These are phyloP conservation scores for Trapa bicornis DNA, from an alignment of 345 rosid genomes.

Conservation along the genomic window DNA sequence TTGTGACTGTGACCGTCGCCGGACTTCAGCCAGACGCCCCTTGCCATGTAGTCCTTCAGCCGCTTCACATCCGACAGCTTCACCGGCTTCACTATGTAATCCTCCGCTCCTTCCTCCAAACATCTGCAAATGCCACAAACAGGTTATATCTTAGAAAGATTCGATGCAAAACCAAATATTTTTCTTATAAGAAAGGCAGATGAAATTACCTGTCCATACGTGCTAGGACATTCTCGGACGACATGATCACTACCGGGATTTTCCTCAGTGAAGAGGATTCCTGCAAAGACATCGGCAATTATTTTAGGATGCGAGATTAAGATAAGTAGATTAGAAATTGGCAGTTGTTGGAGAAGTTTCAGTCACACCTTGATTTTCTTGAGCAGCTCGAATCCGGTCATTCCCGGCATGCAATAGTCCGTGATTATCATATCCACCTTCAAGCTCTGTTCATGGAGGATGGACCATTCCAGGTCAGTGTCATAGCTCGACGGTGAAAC, in stretches of 20 bases:
- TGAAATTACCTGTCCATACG: slow-evolving; percentile 59
- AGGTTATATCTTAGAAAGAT: too few relatives aligned
- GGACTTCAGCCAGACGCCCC: slow-evolving; percentile 19
- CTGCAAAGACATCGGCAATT: slow-evolving; percentile 20
- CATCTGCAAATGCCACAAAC: slow-evolving; percentile 32
- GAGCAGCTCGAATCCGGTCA: slow-evolving; percentile 94
- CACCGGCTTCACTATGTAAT: slow-evolving; percentile 83
- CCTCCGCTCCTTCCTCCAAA: slow-evolving; percentile 93
- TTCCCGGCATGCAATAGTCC: slow-evolving; percentile 98
- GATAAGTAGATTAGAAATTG: background rate
- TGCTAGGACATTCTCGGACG: slow-evolving; percentile 74
- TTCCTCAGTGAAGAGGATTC: slow-evolving; percentile 61
- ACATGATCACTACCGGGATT: slow-evolving; percentile 90
- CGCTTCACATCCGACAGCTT: slow-evolving; percentile 78
- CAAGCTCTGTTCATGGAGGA: slow-evolving; percentile 28
- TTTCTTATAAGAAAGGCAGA: background rate
- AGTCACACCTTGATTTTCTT: slow-evolving; percentile 85
- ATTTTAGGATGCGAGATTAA: background rate
- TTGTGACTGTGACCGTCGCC: slow-evolving; percentile 23
- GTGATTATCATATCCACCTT: slow-evolving; percentile 91
- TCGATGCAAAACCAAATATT: background rate
- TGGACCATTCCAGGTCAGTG: background rate
- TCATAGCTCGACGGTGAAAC: background rate
- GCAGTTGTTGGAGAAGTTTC: background rate
- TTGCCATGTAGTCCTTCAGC: slow-evolving; percentile 39